phyloP scores from a whole-genome alignment of 306 rosid genomes.

The Cicer arietinum region DNA sequence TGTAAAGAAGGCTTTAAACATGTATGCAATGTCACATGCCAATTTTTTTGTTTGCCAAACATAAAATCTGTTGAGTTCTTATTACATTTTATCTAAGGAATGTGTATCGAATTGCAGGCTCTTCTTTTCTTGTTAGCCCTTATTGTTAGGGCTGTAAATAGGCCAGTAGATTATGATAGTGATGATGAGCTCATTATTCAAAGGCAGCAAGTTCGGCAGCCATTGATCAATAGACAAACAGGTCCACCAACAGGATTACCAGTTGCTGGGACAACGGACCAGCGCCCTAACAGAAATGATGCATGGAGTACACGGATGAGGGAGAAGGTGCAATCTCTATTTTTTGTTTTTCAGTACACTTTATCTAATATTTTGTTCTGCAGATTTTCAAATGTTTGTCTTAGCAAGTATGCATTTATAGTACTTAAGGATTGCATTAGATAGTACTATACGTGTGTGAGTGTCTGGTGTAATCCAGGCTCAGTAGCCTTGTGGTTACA shows the following conservation, averaged over 20 bases:
- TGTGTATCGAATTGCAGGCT: conserved; percentile 64
- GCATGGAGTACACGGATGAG: conserved; percentile 99
- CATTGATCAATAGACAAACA: conserved; percentile 76
- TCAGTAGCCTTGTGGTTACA: not conserved
- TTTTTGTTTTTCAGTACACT: not conserved
- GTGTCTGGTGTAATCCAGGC: conserved; percentile 16
- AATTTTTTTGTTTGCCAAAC: not conserved
- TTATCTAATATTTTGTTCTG: conserved; percentile 16
- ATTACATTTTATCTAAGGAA: conserved; percentile 25
- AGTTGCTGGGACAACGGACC: conserved; percentile 71
- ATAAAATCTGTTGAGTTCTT: conserved; percentile 26
- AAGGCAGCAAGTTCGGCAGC: conserved; percentile 84
- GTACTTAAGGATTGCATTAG: conserved; percentile 7
- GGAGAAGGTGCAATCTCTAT: conserved; percentile 73
- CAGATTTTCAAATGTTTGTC: conserved; percentile 29
- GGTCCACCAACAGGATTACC: conserved; percentile 78
- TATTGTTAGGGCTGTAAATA: conserved; percentile 81
- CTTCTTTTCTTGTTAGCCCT: conserved; percentile 81
- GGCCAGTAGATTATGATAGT: conserved; percentile 84
- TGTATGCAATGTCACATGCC: not conserved
- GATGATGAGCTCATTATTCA: conserved; percentile 81
- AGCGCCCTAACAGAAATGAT: conserved; percentile 90
- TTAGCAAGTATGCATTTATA: conserved; percentile 10
- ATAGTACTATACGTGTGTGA: not conserved
- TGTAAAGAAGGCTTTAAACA: conserved; percentile 29